These are phyloP conservation scores for Taphrina betulina DNA, from an alignment of 1,139 yeast genomes.

Conservation along the genomic window DNA sequence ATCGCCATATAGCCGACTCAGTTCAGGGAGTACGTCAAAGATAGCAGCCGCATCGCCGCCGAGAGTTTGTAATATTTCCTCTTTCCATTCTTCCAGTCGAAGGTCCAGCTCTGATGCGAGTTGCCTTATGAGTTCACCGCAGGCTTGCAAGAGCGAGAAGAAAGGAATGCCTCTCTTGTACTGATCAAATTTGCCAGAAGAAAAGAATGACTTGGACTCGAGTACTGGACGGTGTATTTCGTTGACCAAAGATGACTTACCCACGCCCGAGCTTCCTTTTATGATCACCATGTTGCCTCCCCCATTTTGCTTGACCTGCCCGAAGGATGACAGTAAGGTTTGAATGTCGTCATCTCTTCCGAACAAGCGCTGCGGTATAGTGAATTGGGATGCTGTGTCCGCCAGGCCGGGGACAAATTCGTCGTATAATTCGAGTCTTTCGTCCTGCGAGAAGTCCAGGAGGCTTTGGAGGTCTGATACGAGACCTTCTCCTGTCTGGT, in stretches of 20 bases:
- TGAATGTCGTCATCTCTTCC: slow-evolving; percentile 26
- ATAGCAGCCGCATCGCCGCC: slow-evolving; percentile 18
- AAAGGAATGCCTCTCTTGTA: slow-evolving; percentile 30
- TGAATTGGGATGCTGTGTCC: slow-evolving; percentile 28
- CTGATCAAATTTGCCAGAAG: slow-evolving; percentile 30
- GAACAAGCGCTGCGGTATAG: slow-evolving; percentile 18
- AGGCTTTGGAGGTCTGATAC: slow-evolving; percentile 12
- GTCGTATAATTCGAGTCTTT: not conserved
- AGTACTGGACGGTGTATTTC: slow-evolving; percentile 28
- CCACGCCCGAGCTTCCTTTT: slow-evolving; percentile 29
- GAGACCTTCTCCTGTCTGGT: slow-evolving; percentile 26
- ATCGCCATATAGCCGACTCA: slow-evolving; percentile 4
- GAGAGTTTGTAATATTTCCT: slow-evolving; percentile 6
- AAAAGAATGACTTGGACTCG: slow-evolving; percentile 22
- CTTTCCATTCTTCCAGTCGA: slow-evolving; percentile 13
- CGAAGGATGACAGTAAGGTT: slow-evolving; percentile 9
- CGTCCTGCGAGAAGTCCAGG: not conserved
- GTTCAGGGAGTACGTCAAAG: slow-evolving; percentile 25
- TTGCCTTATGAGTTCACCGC: slow-evolving; percentile 18
- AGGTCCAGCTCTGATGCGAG: slow-evolving; percentile 13
- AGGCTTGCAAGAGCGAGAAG: slow-evolving; percentile 24
- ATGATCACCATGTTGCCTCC: slow-evolving; percentile 24
- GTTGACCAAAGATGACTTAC: slow-evolving; percentile 29
- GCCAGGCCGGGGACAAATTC: slow-evolving; percentile 17
- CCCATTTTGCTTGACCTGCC: slow-evolving; percentile 14